Base-by-base conservation (phyloP, 2,329 filamentous ascomycete genomes). In the Alternaria angustiovoidea region DNA sequence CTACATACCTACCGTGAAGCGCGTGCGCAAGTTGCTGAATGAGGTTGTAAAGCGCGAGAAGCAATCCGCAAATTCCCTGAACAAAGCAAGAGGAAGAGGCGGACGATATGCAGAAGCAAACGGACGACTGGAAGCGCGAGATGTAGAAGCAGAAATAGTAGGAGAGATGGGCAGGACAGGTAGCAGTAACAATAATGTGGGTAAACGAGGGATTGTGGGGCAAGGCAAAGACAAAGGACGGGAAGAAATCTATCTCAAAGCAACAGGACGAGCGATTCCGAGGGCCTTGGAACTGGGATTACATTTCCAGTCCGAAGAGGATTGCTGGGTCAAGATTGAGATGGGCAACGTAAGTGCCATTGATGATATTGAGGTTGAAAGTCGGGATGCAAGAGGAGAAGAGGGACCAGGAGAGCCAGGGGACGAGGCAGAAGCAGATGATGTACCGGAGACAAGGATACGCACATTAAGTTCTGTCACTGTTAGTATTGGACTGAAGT, bases 1-100 rank as follows among this genome's bases (percentile, higher is more conserved):
- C 7, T 91, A 92, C 81, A 86, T 92, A 77, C 86, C 89, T 11
- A 82, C 87, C 5, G 84, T 91, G 12, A 88, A 87, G 69, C 88
- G 90, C 51, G 85, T 89, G 14, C 86, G 87, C 61, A 87, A 87
- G 61, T 84, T 88, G 1, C 86, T 93, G 4, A 81, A 86, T 44
- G 81, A 84, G 38, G 83, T 85, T 4, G 80, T 85, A 2, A 85
- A 85, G 54, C 82, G 86, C 24, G 79, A 81, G 0, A 80, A 80
- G 3, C 81, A 83, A 64, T 75, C 77, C 2, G 9, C 41, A 5
- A 57, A 62, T 6, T 57, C 63, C 1, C 49, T 54, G 32, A 16
- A 32, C 7, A 32, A 26, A 30, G 28, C 39, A 46, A 12, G 36
- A 30, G 38, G 28, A 26, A 24, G 51, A 26, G 26, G 38, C 28